phyloP scores from a whole-genome alignment of 352 stramenopile species.

The Globisporangium middletonii region DNA sequence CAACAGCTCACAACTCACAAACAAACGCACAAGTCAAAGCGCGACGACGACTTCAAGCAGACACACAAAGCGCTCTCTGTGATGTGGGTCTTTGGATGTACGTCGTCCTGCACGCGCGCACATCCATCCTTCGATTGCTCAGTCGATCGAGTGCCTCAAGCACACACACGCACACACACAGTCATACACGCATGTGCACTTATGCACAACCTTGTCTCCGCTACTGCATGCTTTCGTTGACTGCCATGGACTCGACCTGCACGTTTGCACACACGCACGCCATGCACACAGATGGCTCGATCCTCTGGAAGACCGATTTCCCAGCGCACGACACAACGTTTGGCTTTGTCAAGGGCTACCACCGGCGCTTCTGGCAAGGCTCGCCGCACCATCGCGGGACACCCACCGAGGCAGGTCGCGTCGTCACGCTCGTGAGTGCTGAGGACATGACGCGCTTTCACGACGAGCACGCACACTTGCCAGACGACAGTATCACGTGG shows the following conservation, averaged over 20 bases:
- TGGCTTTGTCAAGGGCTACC: constrained; percentile 72
- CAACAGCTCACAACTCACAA: too few species aligned
- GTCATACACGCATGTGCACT: not conserved
- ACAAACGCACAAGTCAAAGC: too few species aligned
- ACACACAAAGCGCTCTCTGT: too few species aligned
- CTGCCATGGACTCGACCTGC: not conserved
- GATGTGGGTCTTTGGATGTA: too few species aligned
- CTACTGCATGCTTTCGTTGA: not conserved
- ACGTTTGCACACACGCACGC: not conserved
- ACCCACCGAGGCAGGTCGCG: constrained; percentile 58
- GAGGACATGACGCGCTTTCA: constrained; percentile 71
- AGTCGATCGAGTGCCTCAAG: too few species aligned
- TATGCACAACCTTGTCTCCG: too few species aligned
- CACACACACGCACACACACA: not conserved
- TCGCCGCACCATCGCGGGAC: constrained; percentile 84
- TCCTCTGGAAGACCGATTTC: constrained; percentile 30
- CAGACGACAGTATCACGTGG: constrained; percentile 69
- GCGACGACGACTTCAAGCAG: too few species aligned
- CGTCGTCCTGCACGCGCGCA: too few species aligned
- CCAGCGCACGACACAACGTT: constrained; percentile 21
- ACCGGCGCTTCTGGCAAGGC: constrained; percentile 88
- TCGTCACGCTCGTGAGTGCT: constrained; percentile 82
- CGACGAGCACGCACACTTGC: constrained; percentile 62
- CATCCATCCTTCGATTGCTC: too few species aligned
- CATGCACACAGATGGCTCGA: constrained; percentile 18